Evolutionary conservation across 2,329 filamentous ascomycete genomes (phyloP), one percentile per base, ranked within the genome.

Genomic region (Colletotrichum scovillei): DNA sequence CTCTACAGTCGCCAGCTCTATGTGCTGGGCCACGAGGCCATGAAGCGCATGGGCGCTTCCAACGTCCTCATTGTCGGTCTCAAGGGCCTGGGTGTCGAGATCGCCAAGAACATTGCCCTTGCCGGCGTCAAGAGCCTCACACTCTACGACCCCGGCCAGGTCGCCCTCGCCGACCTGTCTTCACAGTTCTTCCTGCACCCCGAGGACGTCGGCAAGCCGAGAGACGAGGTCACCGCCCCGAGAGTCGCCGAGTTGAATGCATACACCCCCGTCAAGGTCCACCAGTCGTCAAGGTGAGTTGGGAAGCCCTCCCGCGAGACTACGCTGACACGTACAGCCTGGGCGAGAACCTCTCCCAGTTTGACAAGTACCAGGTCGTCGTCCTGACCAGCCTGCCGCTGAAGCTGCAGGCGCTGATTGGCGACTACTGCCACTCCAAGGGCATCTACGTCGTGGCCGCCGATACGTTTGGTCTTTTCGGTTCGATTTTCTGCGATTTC

Each of bases 21-120:
- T 80, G 92, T 93, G 74, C 83, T 92, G 64, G 91, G 91, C 76
- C 91, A 93, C 79, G 91, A 92, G 84, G 97, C 97, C 77, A 99
- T 99, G 97, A 98, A 97, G 89, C 95, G 97, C 80, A 99, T 99
- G 97, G 91, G 95, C 80, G 94, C 95, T 75, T 98, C 97, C 68
- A 97, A 98, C 81, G 91, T 99, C 73, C 93, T 99, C 66, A 89
- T 99, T 69, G 93, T 96, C 75, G 97, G 97, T 76, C 87, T 98
- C 77, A 96, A 97, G 83, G 97, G 97, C 64, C 90, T 99, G 53
- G 97, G 97, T 86, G 96, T 98, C 69, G 97, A 99, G 85, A 97
- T 99, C 79, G 96, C 97, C 80, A 99, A 99, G 90, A 99, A 99
- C 80, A 95, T 99, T 80, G 97, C 97, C 73, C 92, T 99, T 78